Percentiles rank a stretch among this genome's conserved stretches.
Conservation (phyloP, 371 early-diverging fungal genomes). For the Syncephalis fuscata region DNA sequence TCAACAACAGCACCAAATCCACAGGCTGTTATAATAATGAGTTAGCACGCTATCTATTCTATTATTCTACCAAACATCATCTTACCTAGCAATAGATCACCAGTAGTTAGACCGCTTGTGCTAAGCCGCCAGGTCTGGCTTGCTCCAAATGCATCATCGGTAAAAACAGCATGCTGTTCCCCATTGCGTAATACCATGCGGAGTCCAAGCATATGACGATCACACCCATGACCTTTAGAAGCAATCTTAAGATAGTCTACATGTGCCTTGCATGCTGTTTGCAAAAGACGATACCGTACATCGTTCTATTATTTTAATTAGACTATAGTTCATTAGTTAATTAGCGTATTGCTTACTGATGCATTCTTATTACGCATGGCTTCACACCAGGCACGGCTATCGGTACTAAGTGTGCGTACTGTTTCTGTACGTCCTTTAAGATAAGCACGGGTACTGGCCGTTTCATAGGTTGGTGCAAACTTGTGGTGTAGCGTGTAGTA, state of each 20-base stretch:
- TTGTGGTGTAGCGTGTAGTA: conserved; percentile 52
- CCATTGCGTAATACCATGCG: conserved; percentile 24
- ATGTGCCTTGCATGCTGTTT: conserved; percentile 45
- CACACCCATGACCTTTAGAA: conserved; percentile 57
- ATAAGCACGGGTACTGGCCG: conserved; percentile 62
- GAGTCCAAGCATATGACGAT: conserved; percentile 72
- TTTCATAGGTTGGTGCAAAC: conserved; percentile 62
- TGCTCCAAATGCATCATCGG: conserved; percentile 46
- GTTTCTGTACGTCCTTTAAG: conserved; percentile 78
- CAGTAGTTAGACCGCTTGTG: conserved; percentile 60
- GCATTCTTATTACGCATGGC: conserved; percentile 31
- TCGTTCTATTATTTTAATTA: conserved; percentile 14
- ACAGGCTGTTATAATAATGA: conserved; percentile 3
- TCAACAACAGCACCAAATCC: conserved; percentile 59
- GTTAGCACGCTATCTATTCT: neutral
- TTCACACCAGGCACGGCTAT: conserved; percentile 41
- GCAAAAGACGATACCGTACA: conserved; percentile 37
- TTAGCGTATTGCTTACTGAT: conserved; percentile 9
- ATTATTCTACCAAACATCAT: too few relatives aligned
- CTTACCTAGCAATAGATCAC: conserved; percentile 46
- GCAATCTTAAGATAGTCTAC: conserved; percentile 40
- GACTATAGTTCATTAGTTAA: neutral
- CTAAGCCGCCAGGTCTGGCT: conserved; percentile 50
- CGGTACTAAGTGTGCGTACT: conserved; percentile 47
- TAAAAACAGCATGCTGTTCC: conserved; percentile 45